Conservation (phyloP, 2,329 filamentous ascomycete species). For the Penicillium sp. region DNA sequence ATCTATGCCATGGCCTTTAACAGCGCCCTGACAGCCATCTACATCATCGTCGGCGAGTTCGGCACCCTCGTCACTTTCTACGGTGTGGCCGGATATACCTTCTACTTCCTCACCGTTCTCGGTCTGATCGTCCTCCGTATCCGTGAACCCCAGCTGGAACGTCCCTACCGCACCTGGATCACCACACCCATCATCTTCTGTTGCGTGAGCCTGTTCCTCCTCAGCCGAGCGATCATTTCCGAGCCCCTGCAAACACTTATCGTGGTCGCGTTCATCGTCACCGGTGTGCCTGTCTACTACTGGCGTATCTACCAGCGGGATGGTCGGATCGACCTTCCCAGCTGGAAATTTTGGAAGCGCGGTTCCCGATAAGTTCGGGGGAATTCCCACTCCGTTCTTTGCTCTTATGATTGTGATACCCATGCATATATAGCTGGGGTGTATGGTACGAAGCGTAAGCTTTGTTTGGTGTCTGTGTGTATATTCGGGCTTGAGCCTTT, state of each 20-base stretch:
- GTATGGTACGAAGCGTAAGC: slow-evolving; percentile 7
- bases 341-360: slow-evolving; percentile 47
- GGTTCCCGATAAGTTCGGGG: slow-evolving; percentile 7
- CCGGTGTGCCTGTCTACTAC: slow-evolving; percentile 83
- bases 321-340: slow-evolving; percentile 33
- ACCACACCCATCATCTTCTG: slow-evolving; percentile 96
- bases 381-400: background rate
- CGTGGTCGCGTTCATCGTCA: slow-evolving; percentile 79
- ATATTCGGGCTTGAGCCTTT: slow-evolving; percentile 1
- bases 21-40: slow-evolving; percentile 66
- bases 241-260: slow-evolving; percentile 86
- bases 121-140: slow-evolving; percentile 89
- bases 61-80: slow-evolving; percentile 92
- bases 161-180: slow-evolving; percentile 96
- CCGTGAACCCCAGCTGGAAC: slow-evolving; percentile 78
- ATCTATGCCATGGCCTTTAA: slow-evolving; percentile 88
- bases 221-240: slow-evolving; percentile 84
- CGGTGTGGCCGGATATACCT: slow-evolving; percentile 93
- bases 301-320: slow-evolving; percentile 73
- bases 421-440: slow-evolving; percentile 24
- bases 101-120: slow-evolving; percentile 94
- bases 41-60: slow-evolving; percentile 86
- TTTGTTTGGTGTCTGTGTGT: background rate
- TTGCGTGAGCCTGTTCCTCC: slow-evolving; percentile 89
- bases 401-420: slow-evolving; percentile 24